A percentile compares a stretch with the other conserved stretches of the same genome.
phyloP scores from a whole-genome alignment of 192 early-diverging fungal species.

The Coemansia furcata region DNA sequence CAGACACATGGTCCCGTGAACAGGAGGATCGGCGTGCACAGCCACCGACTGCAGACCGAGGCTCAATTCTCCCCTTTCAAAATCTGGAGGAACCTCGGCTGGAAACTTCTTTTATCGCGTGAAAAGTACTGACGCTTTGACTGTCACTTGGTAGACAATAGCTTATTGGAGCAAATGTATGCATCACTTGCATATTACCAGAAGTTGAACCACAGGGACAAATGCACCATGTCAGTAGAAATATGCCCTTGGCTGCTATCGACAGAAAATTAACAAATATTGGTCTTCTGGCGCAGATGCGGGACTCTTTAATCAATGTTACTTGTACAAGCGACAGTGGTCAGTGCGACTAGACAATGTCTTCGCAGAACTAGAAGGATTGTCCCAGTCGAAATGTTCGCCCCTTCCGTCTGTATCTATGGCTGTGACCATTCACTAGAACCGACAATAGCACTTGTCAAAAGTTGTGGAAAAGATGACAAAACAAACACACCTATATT shows the following conservation, averaged over 20 bases:
- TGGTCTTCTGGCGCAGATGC: background rate
- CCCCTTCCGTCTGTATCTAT: background rate
- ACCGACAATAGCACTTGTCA: background rate
- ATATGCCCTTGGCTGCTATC: background rate
- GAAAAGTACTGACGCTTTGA: background rate
- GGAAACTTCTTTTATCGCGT: background rate
- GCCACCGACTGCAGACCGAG: background rate
- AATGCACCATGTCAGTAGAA: background rate
- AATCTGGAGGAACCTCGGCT: background rate
- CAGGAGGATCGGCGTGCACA: background rate
- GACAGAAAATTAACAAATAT: background rate
- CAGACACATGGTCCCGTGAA: background rate
- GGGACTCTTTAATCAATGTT: background rate
- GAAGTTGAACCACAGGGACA: background rate
- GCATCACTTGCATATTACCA: background rate
- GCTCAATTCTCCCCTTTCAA: background rate
- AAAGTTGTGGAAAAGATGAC: background rate
- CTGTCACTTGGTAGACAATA: background rate
- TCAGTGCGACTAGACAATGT: background rate
- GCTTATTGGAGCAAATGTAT: background rate
- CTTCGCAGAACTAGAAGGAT: background rate
- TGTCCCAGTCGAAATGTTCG: background rate
- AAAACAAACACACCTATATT: background rate
- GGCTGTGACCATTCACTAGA: background rate
- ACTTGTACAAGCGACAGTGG: background rate